phyloP scores from a whole-genome alignment of 192 early-diverging fungal genomes.

The Phlyctochytrium planicorne region DNA sequence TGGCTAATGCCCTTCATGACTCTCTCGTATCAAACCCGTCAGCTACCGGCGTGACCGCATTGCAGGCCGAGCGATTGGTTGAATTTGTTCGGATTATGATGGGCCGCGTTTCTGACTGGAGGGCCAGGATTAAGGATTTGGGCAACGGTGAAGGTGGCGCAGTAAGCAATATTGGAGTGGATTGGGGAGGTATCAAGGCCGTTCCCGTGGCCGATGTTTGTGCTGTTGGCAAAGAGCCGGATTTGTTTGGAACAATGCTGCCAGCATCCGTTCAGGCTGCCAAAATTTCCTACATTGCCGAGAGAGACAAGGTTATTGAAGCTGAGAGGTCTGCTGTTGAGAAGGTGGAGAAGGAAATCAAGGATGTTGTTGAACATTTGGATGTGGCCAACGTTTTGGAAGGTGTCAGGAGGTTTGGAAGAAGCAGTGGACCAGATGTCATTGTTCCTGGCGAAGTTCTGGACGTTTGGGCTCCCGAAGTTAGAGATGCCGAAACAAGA shows the following conservation, averaged over 20 bases:
- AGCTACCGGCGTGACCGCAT: conserved; percentile 28
- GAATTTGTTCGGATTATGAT: not conserved
- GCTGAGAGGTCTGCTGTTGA: conserved; percentile 74
- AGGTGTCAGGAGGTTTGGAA: conserved; percentile 41
- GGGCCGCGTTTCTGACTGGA: too few relatives aligned
- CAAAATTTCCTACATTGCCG: conserved; percentile 86
- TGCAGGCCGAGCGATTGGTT: not conserved
- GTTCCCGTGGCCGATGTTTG: not conserved
- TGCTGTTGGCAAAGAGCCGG: conserved; percentile 65
- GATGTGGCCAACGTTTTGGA: conserved; percentile 76
- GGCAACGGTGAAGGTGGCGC: not conserved
- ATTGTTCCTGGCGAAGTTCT: conserved; percentile 55
- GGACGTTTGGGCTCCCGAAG: conserved; percentile 60
- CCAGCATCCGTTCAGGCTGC: conserved; percentile 88
- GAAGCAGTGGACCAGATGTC: conserved; percentile 13
- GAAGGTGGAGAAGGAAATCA: conserved; percentile 78
- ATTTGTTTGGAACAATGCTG: conserved; percentile 81
- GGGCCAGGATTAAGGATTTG: not conserved
- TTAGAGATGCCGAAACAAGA: conserved; percentile 28
- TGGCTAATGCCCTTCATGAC: conserved; percentile 60
- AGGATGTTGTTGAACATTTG: conserved; percentile 81
- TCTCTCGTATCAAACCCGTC: conserved; percentile 51
- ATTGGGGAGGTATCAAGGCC: not conserved
- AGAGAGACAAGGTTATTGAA: conserved; percentile 86
- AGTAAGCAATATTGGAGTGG: not conserved